Percentiles rank a stretch among this genome's conserved stretches.
These are phyloP conservation scores for Penicillium sp. DNA, from an alignment of 2,329 filamentous ascomycete species.

Conservation along the genomic window DNA sequence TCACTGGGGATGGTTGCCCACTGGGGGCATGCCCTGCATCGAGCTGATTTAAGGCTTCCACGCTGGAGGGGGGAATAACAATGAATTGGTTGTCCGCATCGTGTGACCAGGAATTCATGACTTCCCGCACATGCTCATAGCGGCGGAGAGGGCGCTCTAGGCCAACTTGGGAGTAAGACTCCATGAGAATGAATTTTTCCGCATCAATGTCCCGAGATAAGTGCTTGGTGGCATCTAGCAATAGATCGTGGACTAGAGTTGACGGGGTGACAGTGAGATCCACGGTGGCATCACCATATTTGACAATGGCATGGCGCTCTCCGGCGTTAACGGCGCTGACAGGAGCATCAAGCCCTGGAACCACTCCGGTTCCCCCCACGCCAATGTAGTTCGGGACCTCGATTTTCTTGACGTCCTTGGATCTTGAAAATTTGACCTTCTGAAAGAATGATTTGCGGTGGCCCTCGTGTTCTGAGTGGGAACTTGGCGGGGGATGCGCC, in stretches of 20 bases:
- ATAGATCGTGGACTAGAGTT: conserved; percentile 71
- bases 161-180: conserved; percentile 71
- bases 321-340: conserved; percentile 76
- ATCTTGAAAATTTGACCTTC: conserved; percentile 25
- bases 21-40: conserved; percentile 63
- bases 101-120: conserved; percentile 89
- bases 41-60: conserved; percentile 46
- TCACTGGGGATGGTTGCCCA: conserved; percentile 63
- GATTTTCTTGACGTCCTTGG: conserved; percentile 13
- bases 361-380: conserved; percentile 23
- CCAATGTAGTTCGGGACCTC: conserved; percentile 23
- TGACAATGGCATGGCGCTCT: conserved; percentile 70
- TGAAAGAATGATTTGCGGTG: conserved; percentile 33
- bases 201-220: conserved; percentile 65
- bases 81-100: conserved; percentile 74
- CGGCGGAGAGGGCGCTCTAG: conserved; percentile 78
- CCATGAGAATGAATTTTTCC: conserved; percentile 67
- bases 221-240: conserved; percentile 63
- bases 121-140: conserved; percentile 81
- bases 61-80: conserved; percentile 62
- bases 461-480: conserved; percentile 10
- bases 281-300: conserved; percentile 67
- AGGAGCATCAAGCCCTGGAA: conserved; percentile 69
- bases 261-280: conserved; percentile 69
- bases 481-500: background rate